Conservation (phyloP, 768 basidiomycete species). For the Podaxis rugospora region DNA sequence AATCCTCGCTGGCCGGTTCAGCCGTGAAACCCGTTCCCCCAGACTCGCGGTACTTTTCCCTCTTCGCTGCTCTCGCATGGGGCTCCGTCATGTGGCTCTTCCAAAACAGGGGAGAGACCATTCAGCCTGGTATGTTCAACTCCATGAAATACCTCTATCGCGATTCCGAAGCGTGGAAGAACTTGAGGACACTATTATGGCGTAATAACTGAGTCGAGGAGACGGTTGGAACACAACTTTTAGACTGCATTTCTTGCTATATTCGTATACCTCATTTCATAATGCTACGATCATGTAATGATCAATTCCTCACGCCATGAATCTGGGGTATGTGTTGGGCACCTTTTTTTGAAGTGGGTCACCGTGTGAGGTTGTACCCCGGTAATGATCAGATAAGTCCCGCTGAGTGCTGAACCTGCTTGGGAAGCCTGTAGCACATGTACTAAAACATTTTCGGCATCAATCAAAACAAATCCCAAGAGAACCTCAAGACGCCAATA, state of each 20-base stretch:
- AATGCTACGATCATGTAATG: constrained; percentile 3
- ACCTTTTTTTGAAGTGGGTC: not conserved
- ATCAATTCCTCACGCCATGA: not conserved
- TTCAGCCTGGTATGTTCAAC: constrained; percentile 96
- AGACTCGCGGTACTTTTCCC: constrained; percentile 75
- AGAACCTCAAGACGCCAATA: not conserved
- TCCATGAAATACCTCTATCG: constrained; percentile 95
- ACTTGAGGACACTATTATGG: constrained; percentile 84
- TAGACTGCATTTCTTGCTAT: not conserved
- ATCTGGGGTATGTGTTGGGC: constrained; percentile 4
- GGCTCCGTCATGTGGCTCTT: constrained; percentile 97
- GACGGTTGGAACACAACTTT: not conserved
- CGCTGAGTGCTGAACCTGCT: constrained; percentile 45
- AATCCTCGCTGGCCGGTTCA: constrained; percentile 35
- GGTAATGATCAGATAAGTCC: constrained; percentile 18
- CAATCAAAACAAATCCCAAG: constrained; percentile 12
- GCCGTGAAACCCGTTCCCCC: constrained; percentile 73
- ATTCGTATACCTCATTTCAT: constrained; percentile 14
- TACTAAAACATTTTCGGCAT: constrained; percentile 38
- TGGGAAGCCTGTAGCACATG: constrained; percentile 54
- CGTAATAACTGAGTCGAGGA: constrained; percentile 62
- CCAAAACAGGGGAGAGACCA: constrained; percentile 78
- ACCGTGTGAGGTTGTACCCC: constrained; percentile 8
- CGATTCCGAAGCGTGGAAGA: constrained; percentile 85
- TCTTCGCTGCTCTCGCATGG: constrained; percentile 89